Evolutionary conservation across 1,284 basidiomycete species (phyloP), one percentile per base, ranked within the genome.

Genomic region (Anthracocystis walkeri): DNA sequence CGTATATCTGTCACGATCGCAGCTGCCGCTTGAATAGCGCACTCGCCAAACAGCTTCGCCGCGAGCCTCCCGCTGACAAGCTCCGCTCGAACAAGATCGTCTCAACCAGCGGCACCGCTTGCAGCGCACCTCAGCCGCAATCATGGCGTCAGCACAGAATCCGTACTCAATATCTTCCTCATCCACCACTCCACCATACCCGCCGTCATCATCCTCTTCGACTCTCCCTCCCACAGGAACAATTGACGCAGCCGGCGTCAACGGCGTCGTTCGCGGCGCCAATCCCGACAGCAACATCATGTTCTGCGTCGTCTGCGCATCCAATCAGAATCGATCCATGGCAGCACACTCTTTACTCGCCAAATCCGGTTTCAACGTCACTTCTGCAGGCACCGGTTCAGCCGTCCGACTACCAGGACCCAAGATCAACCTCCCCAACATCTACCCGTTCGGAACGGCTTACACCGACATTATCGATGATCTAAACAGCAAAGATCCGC

Each of bases 301-400:
- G 61, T 99, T 99, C 87, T 98, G 96, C 84, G 94, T 99, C 11
- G 96, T 99, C 29, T 99, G 96, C 84, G 96, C 96, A 11, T 97
- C 94, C 84, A 99, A 99, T 82, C 86, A 99, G 93, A 99, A 99
- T 85, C 92, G 97, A 38, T 98, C 95, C 1, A 99, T 99, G 97
- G 96, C 98, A 86, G 97, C 94, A 0, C 97, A 99, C 85, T 90
- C 91, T 81, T 93, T 97, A 11, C 87, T 99, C 46, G 87, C 91
- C 42, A 58, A 94, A 86, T 94, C 93, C 52, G 93, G 95, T 1
- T 92, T 92, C 84, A 91, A 90, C 52, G 97, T 99, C 46, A 91
- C 93, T 61, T 98, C 96, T 1, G 95, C 91, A 8, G 97, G 97
- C 8, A 99, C 97, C 52, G 97, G 97, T 23, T 97, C 96, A 1